Conservation (phyloP, 495 filamentous ascomycete species). For the Neurospora sublineolata region DNA sequence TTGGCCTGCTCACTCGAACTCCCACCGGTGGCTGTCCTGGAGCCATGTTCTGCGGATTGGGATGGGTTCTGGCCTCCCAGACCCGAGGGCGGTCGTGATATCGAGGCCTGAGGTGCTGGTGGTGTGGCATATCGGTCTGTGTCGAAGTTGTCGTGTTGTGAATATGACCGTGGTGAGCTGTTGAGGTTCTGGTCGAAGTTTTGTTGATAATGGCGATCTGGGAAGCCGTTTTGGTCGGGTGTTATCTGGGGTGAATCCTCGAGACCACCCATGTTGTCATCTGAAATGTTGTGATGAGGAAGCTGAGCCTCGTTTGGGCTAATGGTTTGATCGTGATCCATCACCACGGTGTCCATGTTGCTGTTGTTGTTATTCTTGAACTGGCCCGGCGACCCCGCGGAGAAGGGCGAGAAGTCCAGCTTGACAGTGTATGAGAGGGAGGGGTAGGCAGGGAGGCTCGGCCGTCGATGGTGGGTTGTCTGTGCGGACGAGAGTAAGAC, state of each 20-base stretch:
- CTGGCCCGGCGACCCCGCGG: slow-evolving; percentile 36
- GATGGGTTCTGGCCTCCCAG: slow-evolving; percentile 30
- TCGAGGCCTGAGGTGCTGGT: slow-evolving; percentile 23
- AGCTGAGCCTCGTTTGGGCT: background rate
- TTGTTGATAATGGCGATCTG: slow-evolving; percentile 23
- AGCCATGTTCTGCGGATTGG: slow-evolving; percentile 23
- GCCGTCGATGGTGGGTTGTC: background rate
- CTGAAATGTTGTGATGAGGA: slow-evolving; percentile 4
- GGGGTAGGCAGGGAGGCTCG: background rate
- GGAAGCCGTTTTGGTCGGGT: slow-evolving; percentile 14
- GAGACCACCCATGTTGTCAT: slow-evolving; percentile 29
- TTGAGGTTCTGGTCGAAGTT: slow-evolving; percentile 28
- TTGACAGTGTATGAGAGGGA: slow-evolving; percentile 13
- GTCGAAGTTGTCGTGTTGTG: slow-evolving; percentile 22
- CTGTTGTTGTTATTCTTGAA: slow-evolving; percentile 39
- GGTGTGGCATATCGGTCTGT: slow-evolving; percentile 29
- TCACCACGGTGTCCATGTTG: slow-evolving; percentile 31
- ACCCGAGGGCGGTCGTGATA: slow-evolving; percentile 40
- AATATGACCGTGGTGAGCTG: slow-evolving; percentile 18
- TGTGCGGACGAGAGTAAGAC: background rate
- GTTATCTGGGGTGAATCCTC: slow-evolving; percentile 22
- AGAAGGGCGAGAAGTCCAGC: slow-evolving; percentile 39
- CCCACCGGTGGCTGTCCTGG: slow-evolving; percentile 25
- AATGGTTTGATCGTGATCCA: slow-evolving; percentile 31
- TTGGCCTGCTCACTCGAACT: slow-evolving; percentile 31